phyloP scores from a whole-genome alignment of 176 grass and related monocot genomes.

The Musa beccarii region DNA sequence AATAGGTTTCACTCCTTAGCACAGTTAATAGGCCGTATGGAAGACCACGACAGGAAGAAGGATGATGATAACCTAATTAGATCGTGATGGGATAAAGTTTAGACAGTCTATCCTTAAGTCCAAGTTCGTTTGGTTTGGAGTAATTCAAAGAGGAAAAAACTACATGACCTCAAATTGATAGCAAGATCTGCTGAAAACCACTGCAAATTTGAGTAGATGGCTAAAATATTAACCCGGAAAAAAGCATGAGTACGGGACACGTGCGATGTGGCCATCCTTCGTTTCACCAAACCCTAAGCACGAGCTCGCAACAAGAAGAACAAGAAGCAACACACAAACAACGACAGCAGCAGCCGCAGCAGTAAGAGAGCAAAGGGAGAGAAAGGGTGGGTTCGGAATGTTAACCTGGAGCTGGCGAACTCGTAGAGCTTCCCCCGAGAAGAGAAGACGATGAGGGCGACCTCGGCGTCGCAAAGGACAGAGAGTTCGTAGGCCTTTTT shows the following conservation, averaged over 20 bases:
- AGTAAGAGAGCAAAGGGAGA: background rate
- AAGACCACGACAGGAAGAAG: no score
- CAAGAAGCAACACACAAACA: background rate
- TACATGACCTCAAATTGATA: background rate
- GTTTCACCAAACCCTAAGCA: background rate
- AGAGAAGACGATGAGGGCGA: constrained; percentile 76
- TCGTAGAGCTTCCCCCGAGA: constrained; percentile 20
- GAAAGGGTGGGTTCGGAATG: background rate
- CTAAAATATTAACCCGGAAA: background rate
- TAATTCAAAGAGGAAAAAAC: background rate
- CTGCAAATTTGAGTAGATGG: background rate
- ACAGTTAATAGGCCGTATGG: no score
- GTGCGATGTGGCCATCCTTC: background rate
- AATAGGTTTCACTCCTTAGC: no score
- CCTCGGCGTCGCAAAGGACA: constrained; percentile 80
- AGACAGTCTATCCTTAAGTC: background rate
- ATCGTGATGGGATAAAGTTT: no score
- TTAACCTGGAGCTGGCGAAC: constrained; percentile 9
- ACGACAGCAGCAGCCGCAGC: background rate
- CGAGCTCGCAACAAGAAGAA: background rate
- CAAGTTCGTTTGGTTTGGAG: background rate
- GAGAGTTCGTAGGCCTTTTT: constrained; percentile 88
- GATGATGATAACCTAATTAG: no score
- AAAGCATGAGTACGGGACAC: background rate
- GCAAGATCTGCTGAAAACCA: background rate